Percentiles rank a stretch among this genome's conserved stretches.
These are phyloP conservation scores for Lactarius trivialis DNA, from an alignment of 768 basidiomycete species.

Conservation along the genomic window DNA sequence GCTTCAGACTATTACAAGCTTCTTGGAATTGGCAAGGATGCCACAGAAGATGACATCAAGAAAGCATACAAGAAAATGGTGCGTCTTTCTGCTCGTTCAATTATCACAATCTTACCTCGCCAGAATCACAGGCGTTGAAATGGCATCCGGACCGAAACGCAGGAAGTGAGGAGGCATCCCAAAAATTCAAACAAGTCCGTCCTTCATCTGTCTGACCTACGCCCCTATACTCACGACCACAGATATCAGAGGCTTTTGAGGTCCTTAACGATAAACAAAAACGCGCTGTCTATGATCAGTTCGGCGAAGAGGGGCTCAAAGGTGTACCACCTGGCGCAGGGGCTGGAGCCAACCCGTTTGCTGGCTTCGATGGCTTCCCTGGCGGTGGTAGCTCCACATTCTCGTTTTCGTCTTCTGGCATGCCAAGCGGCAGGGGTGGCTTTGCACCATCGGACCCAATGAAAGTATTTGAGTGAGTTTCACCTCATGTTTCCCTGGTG, in stretches of 20 bases:
- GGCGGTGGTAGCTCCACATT: conserved; percentile 46
- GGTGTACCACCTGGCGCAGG: conserved; percentile 50
- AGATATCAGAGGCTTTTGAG: conserved; percentile 96
- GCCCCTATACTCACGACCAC: not conserved
- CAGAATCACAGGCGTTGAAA: conserved; percentile 59
- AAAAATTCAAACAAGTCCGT: conserved; percentile 87
- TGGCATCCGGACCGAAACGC: conserved; percentile 92
- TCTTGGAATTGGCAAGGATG: conserved; percentile 66
- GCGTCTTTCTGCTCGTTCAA: conserved; percentile 21
- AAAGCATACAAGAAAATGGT: conserved; percentile 95
- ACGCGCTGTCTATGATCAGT: conserved; percentile 82
- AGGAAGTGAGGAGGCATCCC: conserved; percentile 77
- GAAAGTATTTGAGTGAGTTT: conserved; percentile 80
- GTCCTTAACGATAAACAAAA: conserved; percentile 86
- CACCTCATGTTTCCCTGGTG: not conserved
- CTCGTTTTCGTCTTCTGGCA: conserved; percentile 38
- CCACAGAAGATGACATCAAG: conserved; percentile 83
- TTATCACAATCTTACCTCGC: conserved; percentile 3
- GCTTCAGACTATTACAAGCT: conserved; percentile 86
- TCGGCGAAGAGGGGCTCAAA: conserved; percentile 94
- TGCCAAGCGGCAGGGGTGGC: conserved; percentile 35
- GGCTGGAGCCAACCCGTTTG: conserved; percentile 34
- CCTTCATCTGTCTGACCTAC: not conserved
- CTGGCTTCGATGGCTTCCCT: conserved; percentile 39
- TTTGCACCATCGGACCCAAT: conserved; percentile 79